Conservation (phyloP, 2,329 filamentous ascomycete species). For the Colletotrichum sp. region DNA sequence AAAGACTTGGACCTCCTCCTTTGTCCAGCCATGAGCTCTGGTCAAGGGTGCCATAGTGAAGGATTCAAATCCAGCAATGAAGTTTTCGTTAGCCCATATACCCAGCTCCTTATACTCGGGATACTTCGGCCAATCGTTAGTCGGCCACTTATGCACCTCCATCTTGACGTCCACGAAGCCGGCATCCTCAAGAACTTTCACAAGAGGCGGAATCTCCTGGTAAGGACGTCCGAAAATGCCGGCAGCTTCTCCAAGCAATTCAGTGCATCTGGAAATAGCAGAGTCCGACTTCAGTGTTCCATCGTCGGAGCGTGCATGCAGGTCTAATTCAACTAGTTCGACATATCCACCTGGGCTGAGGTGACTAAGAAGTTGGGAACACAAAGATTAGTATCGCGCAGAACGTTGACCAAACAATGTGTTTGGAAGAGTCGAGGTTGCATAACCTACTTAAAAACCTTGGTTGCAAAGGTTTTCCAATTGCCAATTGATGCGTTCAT, state of each 20-base stretch:
- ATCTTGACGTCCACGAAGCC: slow-evolving; percentile 36
- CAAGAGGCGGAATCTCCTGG: slow-evolving; percentile 23
- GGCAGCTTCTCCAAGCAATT: too few relatives aligned
- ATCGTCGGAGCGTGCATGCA: slow-evolving; percentile 45
- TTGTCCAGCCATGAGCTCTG: slow-evolving; percentile 31
- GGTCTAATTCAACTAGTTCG: slow-evolving; percentile 48
- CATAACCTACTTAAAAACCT: slow-evolving; percentile 41
- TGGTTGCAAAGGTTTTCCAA: slow-evolving; percentile 50
- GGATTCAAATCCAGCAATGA: slow-evolving; percentile 33
- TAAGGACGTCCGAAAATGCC: slow-evolving; percentile 29
- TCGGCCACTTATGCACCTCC: slow-evolving; percentile 31
- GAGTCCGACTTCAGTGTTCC: slow-evolving; percentile 30
- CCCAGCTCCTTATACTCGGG: slow-evolving; percentile 32
- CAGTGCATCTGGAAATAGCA: neutral
- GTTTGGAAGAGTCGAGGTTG: neutral
- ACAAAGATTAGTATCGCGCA: neutral
- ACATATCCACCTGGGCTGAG: slow-evolving; percentile 53
- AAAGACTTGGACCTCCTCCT: slow-evolving; percentile 33
- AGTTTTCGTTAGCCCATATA: slow-evolving; percentile 22
- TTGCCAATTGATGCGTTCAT: slow-evolving; percentile 59
- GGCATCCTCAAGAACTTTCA: slow-evolving; percentile 25
- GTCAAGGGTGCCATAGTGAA: slow-evolving; percentile 38
- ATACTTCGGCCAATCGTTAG: slow-evolving; percentile 34
- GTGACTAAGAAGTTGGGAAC: slow-evolving; percentile 29
- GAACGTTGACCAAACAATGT: neutral